A percentile compares a stretch with the other conserved stretches of the same genome.
These are phyloP conservation scores for Neurospora sp. DNA, from an alignment of 2,329 filamentous ascomycete species.

Conservation along the genomic window DNA sequence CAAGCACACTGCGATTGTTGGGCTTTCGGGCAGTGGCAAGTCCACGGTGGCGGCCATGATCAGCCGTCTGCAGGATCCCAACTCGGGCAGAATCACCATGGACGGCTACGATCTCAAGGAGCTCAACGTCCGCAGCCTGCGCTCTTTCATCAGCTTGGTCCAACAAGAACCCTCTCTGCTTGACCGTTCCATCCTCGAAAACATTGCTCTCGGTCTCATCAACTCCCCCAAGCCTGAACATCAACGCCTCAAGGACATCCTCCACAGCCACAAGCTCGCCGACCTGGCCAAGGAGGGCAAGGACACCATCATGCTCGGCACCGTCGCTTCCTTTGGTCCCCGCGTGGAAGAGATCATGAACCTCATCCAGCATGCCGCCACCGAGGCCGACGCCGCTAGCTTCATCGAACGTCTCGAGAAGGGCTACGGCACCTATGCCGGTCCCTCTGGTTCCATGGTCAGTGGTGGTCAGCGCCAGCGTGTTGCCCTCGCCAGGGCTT, in stretches of 20 bases:
- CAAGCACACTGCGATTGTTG: constrained; percentile 44
- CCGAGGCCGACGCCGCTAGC: constrained; percentile 43
- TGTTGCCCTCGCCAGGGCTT: constrained; percentile 46
- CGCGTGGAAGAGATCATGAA: constrained; percentile 32
- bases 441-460: constrained; percentile 42
- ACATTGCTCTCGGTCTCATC: constrained; percentile 32
- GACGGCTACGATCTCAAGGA: constrained; percentile 27
- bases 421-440: constrained; percentile 43
- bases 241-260: constrained; percentile 24
- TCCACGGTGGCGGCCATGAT: constrained; percentile 38
- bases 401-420: constrained; percentile 46
- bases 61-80: constrained; percentile 36
- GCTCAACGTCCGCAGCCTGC: constrained; percentile 26
- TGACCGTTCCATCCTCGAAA: constrained; percentile 29
- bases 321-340: constrained; percentile 11
- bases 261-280: constrained; percentile 34
- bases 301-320: constrained; percentile 13
- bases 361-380: constrained; percentile 36
- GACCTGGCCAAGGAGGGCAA: constrained; percentile 29
- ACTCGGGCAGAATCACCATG: constrained; percentile 27
- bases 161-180: constrained; percentile 25
- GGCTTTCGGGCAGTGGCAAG: constrained; percentile 43
- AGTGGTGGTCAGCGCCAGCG: constrained; percentile 53
- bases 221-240: constrained; percentile 24
- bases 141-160: constrained; percentile 24